Base-by-base conservation (phyloP, 768 basidiomycete species). In the Mycena epipterygia region DNA sequence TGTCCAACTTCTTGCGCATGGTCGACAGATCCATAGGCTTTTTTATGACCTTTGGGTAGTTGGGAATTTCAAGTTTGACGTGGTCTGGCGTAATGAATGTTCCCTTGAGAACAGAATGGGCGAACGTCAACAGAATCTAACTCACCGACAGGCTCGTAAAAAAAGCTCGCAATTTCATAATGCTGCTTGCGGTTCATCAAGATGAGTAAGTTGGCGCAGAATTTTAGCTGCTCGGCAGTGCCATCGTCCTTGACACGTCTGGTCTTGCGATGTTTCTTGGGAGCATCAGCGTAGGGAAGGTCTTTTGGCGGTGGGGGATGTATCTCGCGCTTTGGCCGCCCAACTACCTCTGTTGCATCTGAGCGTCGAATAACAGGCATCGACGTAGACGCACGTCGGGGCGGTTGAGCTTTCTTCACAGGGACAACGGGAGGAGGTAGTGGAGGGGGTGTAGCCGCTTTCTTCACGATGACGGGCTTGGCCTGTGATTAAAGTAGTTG, bases 281-380 rank as follows among this genome's bases (percentile, higher is more conserved):
- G 91, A 3, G 78, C 86, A 78, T 95, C 94, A 16, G 89, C 89
- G 78, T 97, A 98, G 0, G 92, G 89, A 13, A 96, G 81, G 76
- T 98, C 97, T 81, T 96, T 97, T 0, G 96, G 91, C 25, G 95
- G 93, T 14, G 97, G 97, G 5, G 97, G 95, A 77, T 98, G 97
- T 32, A 98, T 97, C 80, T 99, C 98, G 62, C 98, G 94, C 83
- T 98, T 99, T 2, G 97, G 97, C n/a, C 98, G 91, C 27, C 89
- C 88, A 29, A 86, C 78, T 27, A 81, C 84, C 69, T 86, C 84
- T 67, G 80, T 79, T 32, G 87, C 86, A 7, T 95, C 94, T 29
- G 91, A 92, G 52, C 95, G 93, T 64, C 95, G 89, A 74, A 96
- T 94, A 66, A 90, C 89, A 46, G 96, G 95, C 3, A 95, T 86